These are phyloP conservation scores for Candida pseudocylindracea DNA, from an alignment of 1,139 yeast species.

Conservation along the genomic window DNA sequence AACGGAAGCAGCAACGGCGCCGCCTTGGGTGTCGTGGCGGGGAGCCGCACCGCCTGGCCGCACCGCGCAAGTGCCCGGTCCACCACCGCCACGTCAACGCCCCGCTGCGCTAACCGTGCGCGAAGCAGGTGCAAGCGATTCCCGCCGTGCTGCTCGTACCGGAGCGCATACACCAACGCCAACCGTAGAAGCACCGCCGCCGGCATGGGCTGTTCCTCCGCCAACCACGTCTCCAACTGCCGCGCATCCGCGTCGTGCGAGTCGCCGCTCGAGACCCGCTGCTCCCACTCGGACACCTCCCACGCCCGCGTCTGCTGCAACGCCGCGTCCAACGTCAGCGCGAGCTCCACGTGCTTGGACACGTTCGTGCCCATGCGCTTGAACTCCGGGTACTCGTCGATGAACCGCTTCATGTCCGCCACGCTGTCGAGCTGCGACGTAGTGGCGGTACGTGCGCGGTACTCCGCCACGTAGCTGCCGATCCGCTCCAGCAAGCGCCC, in stretches of 20 bases:
- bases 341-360: slow-evolving; percentile 81
- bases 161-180: slow-evolving; percentile 6
- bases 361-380: slow-evolving; percentile 73
- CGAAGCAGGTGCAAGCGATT: neutral
- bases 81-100: neutral
- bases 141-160: too few relatives aligned
- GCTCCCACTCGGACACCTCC: slow-evolving; percentile 82
- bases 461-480: slow-evolving; percentile 65
- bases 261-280: slow-evolving; percentile 49
- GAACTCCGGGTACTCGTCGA: slow-evolving; percentile 86
- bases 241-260: slow-evolving; percentile 9
- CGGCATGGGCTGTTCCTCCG: slow-evolving; percentile 7
- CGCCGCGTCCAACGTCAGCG: slow-evolving; percentile 63
- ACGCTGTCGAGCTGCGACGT: slow-evolving; percentile 42
- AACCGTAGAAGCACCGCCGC: slow-evolving; percentile 11
- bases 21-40: neutral
- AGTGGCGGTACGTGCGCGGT: slow-evolving; percentile 53
- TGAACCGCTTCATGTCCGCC: slow-evolving; percentile 72
- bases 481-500: slow-evolving; percentile 88
- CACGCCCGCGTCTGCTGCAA: slow-evolving; percentile 40
- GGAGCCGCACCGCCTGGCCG: neutral
- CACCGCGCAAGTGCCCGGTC: neutral
- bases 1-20: slow-evolving; percentile 8
- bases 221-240: slow-evolving; percentile 29
- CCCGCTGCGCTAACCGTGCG: neutral